These are phyloP conservation scores for Pelargonium nanum DNA, from an alignment of 345 rosid genomes.

Conservation along the genomic window DNA sequence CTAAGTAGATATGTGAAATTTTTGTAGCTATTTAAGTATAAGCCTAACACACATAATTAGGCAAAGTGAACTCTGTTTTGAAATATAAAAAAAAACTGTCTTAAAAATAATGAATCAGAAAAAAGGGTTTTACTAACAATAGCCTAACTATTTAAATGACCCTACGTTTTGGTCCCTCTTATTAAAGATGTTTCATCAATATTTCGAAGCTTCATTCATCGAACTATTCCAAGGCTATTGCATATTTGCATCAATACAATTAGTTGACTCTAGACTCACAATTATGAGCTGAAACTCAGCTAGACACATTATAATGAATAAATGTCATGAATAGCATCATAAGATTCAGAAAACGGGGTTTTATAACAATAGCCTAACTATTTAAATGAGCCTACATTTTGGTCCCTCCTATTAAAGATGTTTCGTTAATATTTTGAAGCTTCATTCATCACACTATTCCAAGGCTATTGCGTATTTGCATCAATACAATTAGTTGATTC, in stretches of 20 bases:
- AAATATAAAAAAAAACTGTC: neutral
- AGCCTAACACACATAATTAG: neutral
- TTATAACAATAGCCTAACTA: neutral
- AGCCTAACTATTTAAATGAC: too few relatives aligned
- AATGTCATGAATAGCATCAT: too few relatives aligned
- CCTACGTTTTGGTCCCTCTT: neutral
- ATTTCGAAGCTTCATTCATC: neutral
- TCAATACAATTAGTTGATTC: neutral
- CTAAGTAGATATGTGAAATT: neutral
- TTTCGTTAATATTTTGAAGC: neutral
- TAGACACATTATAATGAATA: too few relatives aligned
- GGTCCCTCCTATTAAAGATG: neutral
- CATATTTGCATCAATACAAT: too few relatives aligned
- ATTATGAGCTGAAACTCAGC: neutral
- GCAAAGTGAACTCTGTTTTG: neutral
- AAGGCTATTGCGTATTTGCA: too few relatives aligned
- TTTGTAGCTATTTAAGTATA: neutral
- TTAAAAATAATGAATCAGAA: neutral
- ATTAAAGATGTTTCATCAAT: neutral
- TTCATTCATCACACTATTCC: neutral
- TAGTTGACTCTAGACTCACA: neutral
- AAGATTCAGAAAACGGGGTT: too few relatives aligned
- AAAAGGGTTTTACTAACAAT: neutral
- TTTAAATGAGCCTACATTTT: neutral
- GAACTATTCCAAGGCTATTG: neutral